These are phyloP conservation scores for Teunomyces lycoperdinae DNA, from an alignment of 805 yeast genomes.

Conservation along the genomic window DNA sequence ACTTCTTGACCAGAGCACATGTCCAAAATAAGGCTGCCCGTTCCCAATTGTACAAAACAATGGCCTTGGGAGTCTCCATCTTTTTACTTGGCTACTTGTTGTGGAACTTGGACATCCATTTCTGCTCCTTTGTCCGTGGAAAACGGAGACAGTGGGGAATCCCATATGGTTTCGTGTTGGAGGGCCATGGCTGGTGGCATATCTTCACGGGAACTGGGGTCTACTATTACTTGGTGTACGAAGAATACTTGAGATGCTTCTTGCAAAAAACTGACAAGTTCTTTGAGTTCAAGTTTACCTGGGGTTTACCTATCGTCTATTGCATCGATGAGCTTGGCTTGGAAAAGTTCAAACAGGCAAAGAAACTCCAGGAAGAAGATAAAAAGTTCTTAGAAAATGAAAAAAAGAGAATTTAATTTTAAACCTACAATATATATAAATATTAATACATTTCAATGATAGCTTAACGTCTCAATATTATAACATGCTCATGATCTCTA, in stretches of 20 bases:
- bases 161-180: slow-evolving; percentile 83
- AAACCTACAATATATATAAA: slow-evolving; percentile 3
- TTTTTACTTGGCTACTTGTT: slow-evolving; percentile 75
- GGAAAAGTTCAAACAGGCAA: slow-evolving; percentile 13
- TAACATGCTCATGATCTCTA: slow-evolving; percentile 42
- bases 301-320: slow-evolving; percentile 35
- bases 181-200: slow-evolving; percentile 99
- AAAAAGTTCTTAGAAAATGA: neutral
- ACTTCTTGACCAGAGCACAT: slow-evolving; percentile 46
- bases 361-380: slow-evolving; percentile 14
- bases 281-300: slow-evolving; percentile 57
- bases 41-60: slow-evolving; percentile 50
- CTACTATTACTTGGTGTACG: slow-evolving; percentile 76
- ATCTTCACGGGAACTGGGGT: slow-evolving; percentile 82
- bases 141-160: slow-evolving; percentile 66
- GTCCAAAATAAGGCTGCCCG: slow-evolving; percentile 51
- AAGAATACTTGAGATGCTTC: slow-evolving; percentile 71
- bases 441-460: neutral
- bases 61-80: slow-evolving; percentile 56
- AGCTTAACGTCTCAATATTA: slow-evolving; percentile 9
- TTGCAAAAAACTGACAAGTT: slow-evolving; percentile 54
- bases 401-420: slow-evolving; percentile 12
- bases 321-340: slow-evolving; percentile 26
- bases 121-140: slow-evolving; percentile 58
- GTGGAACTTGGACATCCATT: slow-evolving; percentile 88